Percentiles rank a stretch among this genome's conserved stretches.
Evolutionary conservation across 208 protist species (phyloP).

Genomic region (Acanthamoeba divionensis): DNA sequence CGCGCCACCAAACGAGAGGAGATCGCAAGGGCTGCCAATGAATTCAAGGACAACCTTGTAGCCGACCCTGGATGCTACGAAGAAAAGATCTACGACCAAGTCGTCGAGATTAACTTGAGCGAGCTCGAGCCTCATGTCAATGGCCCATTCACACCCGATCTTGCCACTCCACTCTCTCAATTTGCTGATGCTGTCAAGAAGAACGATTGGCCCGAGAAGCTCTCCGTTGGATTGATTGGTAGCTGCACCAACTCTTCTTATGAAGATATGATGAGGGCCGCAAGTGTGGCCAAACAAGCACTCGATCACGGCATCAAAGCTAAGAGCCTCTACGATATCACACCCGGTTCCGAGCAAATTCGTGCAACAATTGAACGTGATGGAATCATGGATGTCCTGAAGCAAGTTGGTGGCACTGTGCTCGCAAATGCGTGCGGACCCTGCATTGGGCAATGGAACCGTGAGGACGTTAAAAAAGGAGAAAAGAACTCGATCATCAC

Average conservation of each 20-base stretch:
- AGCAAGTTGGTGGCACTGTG: conserved; percentile 79
- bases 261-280: conserved; percentile 82
- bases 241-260: conserved; percentile 87
- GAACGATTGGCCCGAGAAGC: conserved; percentile 81
- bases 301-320: conserved; percentile 76
- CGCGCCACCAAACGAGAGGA: conserved; percentile 71
- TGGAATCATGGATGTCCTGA: conserved; percentile 70
- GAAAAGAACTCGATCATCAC: conserved; percentile 87
- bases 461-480: conserved; percentile 75
- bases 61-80: conserved; percentile 43
- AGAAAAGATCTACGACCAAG: conserved; percentile 79
- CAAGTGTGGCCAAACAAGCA: conserved; percentile 79
- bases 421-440: conserved; percentile 88
- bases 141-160: conserved; percentile 86
- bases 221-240: conserved; percentile 83
- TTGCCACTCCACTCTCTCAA: conserved; percentile 64
- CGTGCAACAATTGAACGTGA: conserved; percentile 83
- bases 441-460: conserved; percentile 88
- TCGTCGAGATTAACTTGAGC: conserved; percentile 85
- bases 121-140: conserved; percentile 85
- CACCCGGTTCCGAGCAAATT: conserved; percentile 87
- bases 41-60: conserved; percentile 58
- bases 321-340: conserved; percentile 81
- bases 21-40: conserved; percentile 65
- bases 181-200: conserved; percentile 69